Evolutionary conservation across 2,329 filamentous ascomycete genomes (phyloP).

Genomic region (Fusarium tupiense): DNA sequence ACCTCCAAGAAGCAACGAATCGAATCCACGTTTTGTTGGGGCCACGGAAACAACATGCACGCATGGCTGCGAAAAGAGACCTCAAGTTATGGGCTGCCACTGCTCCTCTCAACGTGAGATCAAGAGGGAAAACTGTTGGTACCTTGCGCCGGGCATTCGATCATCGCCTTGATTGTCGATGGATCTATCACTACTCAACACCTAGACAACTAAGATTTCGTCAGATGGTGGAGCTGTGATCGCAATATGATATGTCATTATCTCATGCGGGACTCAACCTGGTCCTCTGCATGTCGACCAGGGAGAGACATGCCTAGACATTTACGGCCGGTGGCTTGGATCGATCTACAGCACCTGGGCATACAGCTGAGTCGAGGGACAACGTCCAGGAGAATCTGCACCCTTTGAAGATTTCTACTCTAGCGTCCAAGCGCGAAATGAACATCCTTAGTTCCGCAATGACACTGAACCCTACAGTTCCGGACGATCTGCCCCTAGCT

Average conservation of each 20-base stretch:
- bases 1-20: conserved; percentile 27
- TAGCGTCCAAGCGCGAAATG: conserved; percentile 1
- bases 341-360: conserved; percentile 13
- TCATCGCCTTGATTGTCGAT: background rate
- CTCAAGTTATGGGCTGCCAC: background rate
- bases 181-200: conserved; percentile 10
- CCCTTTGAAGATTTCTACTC: background rate
- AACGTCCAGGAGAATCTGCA: conserved; percentile 15
- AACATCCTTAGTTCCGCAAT: background rate
- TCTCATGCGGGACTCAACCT: conserved; percentile 32
- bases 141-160: conserved; percentile 5
- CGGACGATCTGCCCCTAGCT: conserved; percentile 5
- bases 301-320: conserved; percentile 19
- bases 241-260: conserved; percentile 41
- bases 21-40: conserved; percentile 16
- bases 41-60: conserved; percentile 5
- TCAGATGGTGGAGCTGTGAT: conserved; percentile 33
- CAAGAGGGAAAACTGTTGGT: background rate
- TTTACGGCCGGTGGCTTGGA: conserved; percentile 26
- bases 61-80: conserved; percentile 5
- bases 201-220: background rate
- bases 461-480: background rate
- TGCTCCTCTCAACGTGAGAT: background rate
- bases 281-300: conserved; percentile 33
- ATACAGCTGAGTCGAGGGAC: conserved; percentile 13